Evolutionary conservation across 1,139 yeast species (phyloP).

Genomic region (Candida sp.): DNA sequence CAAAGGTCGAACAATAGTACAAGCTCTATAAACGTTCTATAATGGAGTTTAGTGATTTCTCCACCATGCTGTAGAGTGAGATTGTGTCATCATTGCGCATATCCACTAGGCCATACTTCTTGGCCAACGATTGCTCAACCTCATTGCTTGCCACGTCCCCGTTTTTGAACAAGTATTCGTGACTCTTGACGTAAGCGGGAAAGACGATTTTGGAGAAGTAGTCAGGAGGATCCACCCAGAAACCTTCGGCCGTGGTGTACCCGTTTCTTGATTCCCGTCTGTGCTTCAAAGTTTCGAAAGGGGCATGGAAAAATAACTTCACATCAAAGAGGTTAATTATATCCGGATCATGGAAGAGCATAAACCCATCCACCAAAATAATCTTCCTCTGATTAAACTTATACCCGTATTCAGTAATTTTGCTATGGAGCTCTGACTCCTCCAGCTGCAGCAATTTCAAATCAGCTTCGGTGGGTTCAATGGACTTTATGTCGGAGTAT

Average conservation of each 20-base stretch:
- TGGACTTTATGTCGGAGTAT: slow-evolving; percentile 21
- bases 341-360: slow-evolving; percentile 68
- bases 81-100: slow-evolving; percentile 28
- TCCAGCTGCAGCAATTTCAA: slow-evolving; percentile 28
- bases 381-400: slow-evolving; percentile 21
- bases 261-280: slow-evolving; percentile 78
- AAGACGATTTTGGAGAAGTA: slow-evolving; percentile 89
- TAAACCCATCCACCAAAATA: slow-evolving; percentile 85
- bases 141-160: slow-evolving; percentile 36
- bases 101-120: slow-evolving; percentile 20
- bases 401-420: slow-evolving; percentile 2
- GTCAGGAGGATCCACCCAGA: slow-evolving; percentile 94
- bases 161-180: slow-evolving; percentile 60
- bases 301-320: slow-evolving; percentile 68
- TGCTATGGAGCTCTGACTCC: slow-evolving; percentile 14
- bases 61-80: slow-evolving; percentile 26
- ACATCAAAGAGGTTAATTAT: slow-evolving; percentile 55
- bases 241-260: slow-evolving; percentile 80
- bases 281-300: slow-evolving; percentile 59
- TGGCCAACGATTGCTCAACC: slow-evolving; percentile 18
- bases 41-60: slow-evolving; percentile 21
- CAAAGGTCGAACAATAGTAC: neutral
- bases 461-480: slow-evolving; percentile 45
- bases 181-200: slow-evolving; percentile 75
- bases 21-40: slow-evolving; percentile 12